Evolutionary conservation across 306 rosid genomes (phyloP), one percentile per base, ranked within the genome.

Genomic region (Cucumis sativus): DNA sequence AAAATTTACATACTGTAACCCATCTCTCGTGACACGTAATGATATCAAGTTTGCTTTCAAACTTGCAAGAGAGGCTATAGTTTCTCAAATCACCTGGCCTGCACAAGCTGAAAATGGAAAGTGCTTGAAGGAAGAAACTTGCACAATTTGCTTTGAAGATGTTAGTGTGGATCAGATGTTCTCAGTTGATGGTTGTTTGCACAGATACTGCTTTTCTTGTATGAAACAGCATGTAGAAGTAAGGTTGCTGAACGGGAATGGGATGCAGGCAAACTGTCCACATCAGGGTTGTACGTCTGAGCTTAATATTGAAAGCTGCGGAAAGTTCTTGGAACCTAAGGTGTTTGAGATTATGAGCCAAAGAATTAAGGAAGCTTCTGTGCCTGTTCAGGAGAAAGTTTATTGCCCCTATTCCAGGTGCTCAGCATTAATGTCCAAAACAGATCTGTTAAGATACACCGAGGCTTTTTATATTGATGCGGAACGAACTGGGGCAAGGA

Each of bases 171-270:
- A 64, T 84, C 78, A 63, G 62, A 83, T 92, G 80, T 86, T 90
- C 81, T 83, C 87, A 0, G 85, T 92, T 55, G 90, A 84, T 84
- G 91, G 83, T 62, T 92, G 98, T 77, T 78, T 77, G 20, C 97
- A 92, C 86, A 74, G 85, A 70, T 92, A 83, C 78, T 92, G 98
- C 85, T 80, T 83, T 75, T 83, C 96, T 40, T 92, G 98, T 84
- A 86, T 92, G 96, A 88, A 85, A 75, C 92, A 85, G 72, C 91
- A 92, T 82, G 91, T 89, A 33, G 98, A 90, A 83, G 94, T 87
- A 78, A 88, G 85, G 87, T 81, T 92, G 84, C 75, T 70, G 3
- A 39, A 66, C 15, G 89, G 80, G 52, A 65, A 83, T 40, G 94
- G 90, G 64, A 84, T 82, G 77, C 28, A 78, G 78, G 90, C 91